Conservation (phyloP, 306 rosid species). For the Casuarina equisetifolia region DNA sequence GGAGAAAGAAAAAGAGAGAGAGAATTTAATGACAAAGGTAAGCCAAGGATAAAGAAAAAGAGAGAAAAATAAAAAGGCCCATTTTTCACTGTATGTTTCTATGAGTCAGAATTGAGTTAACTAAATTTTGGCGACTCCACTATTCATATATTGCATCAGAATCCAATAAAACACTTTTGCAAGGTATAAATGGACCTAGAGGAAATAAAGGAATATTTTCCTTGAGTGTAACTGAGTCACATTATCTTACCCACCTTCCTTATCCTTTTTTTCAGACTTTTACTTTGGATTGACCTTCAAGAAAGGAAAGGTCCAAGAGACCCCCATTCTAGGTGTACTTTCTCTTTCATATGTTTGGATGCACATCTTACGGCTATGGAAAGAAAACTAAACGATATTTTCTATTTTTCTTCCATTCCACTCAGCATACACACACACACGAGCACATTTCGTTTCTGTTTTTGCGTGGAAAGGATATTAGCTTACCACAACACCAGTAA, state of each 20-base stretch:
- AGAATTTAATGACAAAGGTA: not conserved
- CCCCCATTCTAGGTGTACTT: not conserved
- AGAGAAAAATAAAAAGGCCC: not conserved
- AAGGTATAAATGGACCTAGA: not conserved
- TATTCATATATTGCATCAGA: not conserved
- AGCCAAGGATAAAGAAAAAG: not conserved
- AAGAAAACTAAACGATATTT: too few species aligned
- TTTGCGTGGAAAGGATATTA: not conserved
- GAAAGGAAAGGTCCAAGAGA: not conserved
- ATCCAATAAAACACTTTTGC: not conserved
- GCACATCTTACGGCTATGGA: too few species aligned
- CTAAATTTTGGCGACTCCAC: not conserved
- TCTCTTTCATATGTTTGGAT: not conserved
- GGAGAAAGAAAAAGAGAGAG: not conserved
- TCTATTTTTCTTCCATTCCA: not conserved
- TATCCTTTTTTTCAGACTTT: not conserved
- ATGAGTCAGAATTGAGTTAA: not conserved
- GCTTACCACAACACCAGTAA: constrained; percentile 67
- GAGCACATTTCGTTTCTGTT: too few species aligned
- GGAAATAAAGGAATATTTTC: not conserved
- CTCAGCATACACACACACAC: too few species aligned
- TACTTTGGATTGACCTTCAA: not conserved
- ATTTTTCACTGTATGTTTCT: not conserved
- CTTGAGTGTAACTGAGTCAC: not conserved
- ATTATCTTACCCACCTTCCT: not conserved